Conservation (phyloP, 306 rosid genomes). For the Castanea sativa region DNA sequence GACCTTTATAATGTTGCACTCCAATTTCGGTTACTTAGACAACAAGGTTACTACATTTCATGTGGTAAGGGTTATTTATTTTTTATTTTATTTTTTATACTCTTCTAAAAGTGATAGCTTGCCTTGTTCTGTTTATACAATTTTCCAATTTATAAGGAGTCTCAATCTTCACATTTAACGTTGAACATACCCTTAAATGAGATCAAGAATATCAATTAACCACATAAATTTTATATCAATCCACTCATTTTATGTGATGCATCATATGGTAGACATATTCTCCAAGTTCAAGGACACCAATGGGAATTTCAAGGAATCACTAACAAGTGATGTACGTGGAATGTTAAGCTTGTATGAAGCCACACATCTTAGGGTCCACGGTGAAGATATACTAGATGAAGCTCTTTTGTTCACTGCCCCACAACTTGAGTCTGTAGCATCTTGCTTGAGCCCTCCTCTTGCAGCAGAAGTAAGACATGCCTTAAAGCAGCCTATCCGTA, state of each 20-base stretch:
- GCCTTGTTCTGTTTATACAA: no score
- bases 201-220: no score
- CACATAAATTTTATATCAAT: no score
- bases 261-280: neutral
- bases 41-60: slow-evolving; percentile 31
- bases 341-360: slow-evolving; percentile 13
- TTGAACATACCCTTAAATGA: no score
- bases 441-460: slow-evolving; percentile 16
- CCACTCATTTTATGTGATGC: no score
- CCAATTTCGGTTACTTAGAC: slow-evolving; percentile 38
- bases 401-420: slow-evolving; percentile 1
- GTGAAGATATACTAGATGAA: slow-evolving; percentile 9
- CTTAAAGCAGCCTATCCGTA: slow-evolving; percentile 18
- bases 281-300: neutral
- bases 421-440: neutral
- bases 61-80: slow-evolving; percentile 11
- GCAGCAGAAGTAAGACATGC: slow-evolving; percentile 23
- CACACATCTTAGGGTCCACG: neutral
- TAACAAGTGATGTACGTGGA: neutral
- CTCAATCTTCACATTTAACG: no score
- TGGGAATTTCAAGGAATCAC: neutral
- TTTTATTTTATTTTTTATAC: neutral
- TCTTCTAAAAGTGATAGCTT: neutral
- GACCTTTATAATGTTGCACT: slow-evolving; percentile 32
- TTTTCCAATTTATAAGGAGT: no score